Base-by-base conservation (phyloP, 2,329 filamentous ascomycete species). In the Pseudopithomyces maydicus region DNA sequence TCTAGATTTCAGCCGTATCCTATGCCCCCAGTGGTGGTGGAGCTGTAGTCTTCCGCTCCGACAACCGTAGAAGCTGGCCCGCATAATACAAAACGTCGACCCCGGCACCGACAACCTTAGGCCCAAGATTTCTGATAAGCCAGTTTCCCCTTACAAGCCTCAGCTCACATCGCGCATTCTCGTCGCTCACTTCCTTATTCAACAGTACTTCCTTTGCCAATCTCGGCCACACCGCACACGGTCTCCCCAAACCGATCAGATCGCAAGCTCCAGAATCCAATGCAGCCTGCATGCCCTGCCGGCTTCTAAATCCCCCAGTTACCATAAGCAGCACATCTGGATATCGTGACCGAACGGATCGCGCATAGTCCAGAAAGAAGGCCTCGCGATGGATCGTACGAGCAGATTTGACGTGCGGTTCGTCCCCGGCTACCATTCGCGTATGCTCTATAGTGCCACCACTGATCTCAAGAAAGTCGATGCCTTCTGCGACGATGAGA, bases 401-500 rank as follows among this genome's bases (percentile, higher is more conserved):
- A 20, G 39, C 48, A 8, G 43, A 17, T 35, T 39, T 53, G 2
- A 14, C 44, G 15, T 2, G 15, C 8, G 47, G 33, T 12, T 60
- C 45, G 52, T 61, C 51, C 59, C 44, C 36, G 10, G n/a, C 46
- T 11, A 35, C 39, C 52, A 65, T 53, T 15, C 54, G 17, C 53
- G 48, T 32, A 44, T 64, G 63, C 70, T 68, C 65, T 17, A 51
- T 59, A 2, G 64, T 83, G 0, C 89, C 88, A 0, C 88, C 89
- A 17, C 82, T 86, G 23, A 91, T 81, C 72, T 91, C 88, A 1
- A 91, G 74, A 61, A 90, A 90, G 72, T 91, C 88, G 1, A 90
- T 74, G 5, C 76, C 83, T 38, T 78, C 79, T 5, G 74, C 75
- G 0, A 72, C 72, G 4, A 88, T 80, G 17, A 78, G 67, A n/a